A percentile compares a stretch with the other conserved stretches of the same genome.
These are phyloP conservation scores for Monosporascus sp. DNA, from an alignment of 2,329 filamentous ascomycete genomes.

Conservation along the genomic window DNA sequence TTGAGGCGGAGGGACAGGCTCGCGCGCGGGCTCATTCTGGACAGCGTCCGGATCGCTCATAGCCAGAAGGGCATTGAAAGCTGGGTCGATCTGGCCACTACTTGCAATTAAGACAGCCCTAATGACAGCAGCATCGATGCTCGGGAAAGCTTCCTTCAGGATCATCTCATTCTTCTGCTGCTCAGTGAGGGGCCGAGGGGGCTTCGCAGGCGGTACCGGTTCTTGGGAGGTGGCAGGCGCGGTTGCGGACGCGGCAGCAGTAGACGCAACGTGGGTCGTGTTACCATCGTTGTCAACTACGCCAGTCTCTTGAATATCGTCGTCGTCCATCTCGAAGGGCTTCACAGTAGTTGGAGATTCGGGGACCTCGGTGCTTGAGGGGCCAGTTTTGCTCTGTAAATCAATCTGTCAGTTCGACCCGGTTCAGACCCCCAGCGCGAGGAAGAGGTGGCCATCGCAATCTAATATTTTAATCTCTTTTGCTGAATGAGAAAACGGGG, in stretches of 20 bases:
- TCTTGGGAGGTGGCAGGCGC: slow-evolving; percentile 30
- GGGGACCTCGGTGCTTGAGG: slow-evolving; percentile 35
- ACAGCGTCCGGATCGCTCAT: slow-evolving; percentile 75
- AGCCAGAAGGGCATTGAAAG: slow-evolving; percentile 92
- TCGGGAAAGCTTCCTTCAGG: slow-evolving; percentile 88
- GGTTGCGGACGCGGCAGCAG: slow-evolving; percentile 26
- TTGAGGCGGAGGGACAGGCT: slow-evolving; percentile 62
- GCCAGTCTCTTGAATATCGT: slow-evolving; percentile 60
- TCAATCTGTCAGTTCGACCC: slow-evolving; percentile 4
- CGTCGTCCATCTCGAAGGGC: slow-evolving; percentile 65
- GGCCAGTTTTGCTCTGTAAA: slow-evolving; percentile 37
- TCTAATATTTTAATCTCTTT: too few relatives aligned
- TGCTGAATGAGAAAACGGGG: too few relatives aligned
- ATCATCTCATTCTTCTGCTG: slow-evolving; percentile 82
- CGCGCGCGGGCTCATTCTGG: slow-evolving; percentile 47
- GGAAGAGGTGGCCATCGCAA: too few relatives aligned
- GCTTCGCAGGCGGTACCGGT: slow-evolving; percentile 65
- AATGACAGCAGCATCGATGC: slow-evolving; percentile 72
- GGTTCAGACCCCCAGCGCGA: too few relatives aligned
- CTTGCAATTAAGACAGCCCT: slow-evolving; percentile 86
- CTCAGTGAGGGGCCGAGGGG: slow-evolving; percentile 75
- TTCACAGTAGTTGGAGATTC: slow-evolving; percentile 63
- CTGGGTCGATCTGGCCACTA: slow-evolving; percentile 80
- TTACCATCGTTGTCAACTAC: slow-evolving; percentile 38
- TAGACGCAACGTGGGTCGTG: slow-evolving; percentile 16